These are phyloP conservation scores for Paramecium sexaurelia DNA, from an alignment of 73 alveolate genomes.

Conservation along the genomic window DNA sequence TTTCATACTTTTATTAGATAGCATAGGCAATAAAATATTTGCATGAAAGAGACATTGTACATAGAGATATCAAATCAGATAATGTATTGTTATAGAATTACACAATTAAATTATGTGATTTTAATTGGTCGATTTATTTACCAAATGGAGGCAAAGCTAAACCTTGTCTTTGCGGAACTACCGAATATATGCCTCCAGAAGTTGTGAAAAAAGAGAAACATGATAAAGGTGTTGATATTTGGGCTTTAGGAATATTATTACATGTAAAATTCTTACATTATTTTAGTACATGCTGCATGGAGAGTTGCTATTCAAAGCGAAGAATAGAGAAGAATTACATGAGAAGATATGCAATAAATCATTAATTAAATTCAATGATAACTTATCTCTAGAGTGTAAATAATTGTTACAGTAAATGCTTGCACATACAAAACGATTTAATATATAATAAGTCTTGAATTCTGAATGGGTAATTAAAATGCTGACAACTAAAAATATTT, in stretches of 20 bases:
- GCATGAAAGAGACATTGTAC: not conserved
- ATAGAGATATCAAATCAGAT: slow-evolving; percentile 42
- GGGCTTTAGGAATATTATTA: slow-evolving; percentile 45
- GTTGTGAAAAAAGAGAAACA: not conserved
- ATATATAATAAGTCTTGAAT: not conserved
- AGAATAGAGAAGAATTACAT: not conserved
- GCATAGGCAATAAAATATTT: not conserved
- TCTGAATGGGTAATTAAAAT: not conserved
- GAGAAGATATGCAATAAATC: slow-evolving; percentile 4
- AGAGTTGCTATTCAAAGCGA: not conserved
- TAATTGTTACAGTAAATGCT: slow-evolving; percentile 4
- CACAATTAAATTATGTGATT: slow-evolving; percentile 36
- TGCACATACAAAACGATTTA: slow-evolving; percentile 21
- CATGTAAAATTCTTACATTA: not conserved
- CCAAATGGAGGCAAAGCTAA: slow-evolving; percentile 27
- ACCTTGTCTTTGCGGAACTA: slow-evolving; percentile 52
- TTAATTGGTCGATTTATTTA: slow-evolving; percentile 28
- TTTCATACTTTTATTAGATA: slow-evolving; percentile 22
- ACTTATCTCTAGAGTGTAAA: not conserved
- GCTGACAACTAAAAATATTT: not conserved
- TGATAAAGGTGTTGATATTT: slow-evolving; percentile 31
- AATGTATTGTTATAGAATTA: not conserved
- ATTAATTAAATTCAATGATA: not conserved
- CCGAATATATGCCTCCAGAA: slow-evolving; percentile 59
- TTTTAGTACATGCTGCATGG: slow-evolving; percentile 11